Percentiles rank a stretch among this genome's conserved stretches.
Evolutionary conservation across 805 yeast genomes (phyloP).

Genomic region (Zygotorulaspora chibaensis): DNA sequence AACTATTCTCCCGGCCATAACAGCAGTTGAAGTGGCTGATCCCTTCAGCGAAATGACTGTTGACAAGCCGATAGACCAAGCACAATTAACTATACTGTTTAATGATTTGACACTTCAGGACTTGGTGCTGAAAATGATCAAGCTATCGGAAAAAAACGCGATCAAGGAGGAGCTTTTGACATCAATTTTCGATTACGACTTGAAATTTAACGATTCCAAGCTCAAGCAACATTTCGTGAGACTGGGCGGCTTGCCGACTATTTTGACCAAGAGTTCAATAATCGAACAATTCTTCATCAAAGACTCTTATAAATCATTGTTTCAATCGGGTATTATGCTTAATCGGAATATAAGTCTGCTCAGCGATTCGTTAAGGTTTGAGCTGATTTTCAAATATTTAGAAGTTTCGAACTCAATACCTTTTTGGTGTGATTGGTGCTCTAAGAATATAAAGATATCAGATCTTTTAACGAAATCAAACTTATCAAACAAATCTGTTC

Average conservation of each 20-base stretch:
- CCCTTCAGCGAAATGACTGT: neutral
- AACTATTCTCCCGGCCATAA: neutral
- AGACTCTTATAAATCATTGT: constrained; percentile 12
- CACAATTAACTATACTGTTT: constrained; percentile 5
- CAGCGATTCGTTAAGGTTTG: constrained; percentile 17
- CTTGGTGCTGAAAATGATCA: constrained; percentile 3
- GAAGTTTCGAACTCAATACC: constrained; percentile 19
- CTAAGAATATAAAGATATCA: constrained; percentile 13
- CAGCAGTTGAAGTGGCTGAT: neutral
- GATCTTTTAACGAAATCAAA: constrained; percentile 9
- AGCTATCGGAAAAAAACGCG: neutral
- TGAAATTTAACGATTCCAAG: constrained; percentile 18
- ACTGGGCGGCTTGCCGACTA: constrained; percentile 26
- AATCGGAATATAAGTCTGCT: constrained; percentile 12
- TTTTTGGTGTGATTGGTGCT: constrained; percentile 32
- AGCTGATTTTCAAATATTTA: constrained; percentile 21
- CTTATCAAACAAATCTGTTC: constrained; percentile 19
- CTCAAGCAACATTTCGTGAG: constrained; percentile 20
- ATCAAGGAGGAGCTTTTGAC: constrained; percentile 4
- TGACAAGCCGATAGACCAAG: neutral
- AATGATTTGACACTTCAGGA: constrained; percentile 5
- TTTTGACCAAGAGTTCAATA: constrained; percentile 12
- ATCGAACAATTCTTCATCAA: constrained; percentile 17
- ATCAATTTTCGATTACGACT: constrained; percentile 23
- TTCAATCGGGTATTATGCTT: constrained; percentile 29